phyloP scores from a whole-genome alignment of 164 flowering plant genomes.

The Houttuynia cordata region DNA sequence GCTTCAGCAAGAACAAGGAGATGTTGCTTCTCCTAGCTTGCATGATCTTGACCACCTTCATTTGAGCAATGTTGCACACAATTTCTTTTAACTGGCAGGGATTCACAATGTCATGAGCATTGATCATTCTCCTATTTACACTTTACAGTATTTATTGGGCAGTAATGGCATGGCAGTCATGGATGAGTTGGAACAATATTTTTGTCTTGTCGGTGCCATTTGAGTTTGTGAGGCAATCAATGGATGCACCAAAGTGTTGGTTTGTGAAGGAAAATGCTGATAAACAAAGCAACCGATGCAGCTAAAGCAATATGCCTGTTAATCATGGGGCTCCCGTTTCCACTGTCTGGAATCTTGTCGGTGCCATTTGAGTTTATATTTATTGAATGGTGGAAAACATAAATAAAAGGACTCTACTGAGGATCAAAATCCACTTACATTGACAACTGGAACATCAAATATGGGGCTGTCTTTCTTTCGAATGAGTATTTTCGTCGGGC shows the following conservation, averaged over 20 bases:
- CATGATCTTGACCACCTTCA: constrained; percentile 41
- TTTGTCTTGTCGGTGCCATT: constrained; percentile 16
- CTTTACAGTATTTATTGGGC: constrained; percentile 13
- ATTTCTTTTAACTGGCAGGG: constrained; percentile 51
- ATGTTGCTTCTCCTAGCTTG: constrained; percentile 5
- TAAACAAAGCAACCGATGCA: constrained; percentile 43
- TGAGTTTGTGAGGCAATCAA: constrained; percentile 19
- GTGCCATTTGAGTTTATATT: no score
- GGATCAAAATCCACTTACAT: no score
- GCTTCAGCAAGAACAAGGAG: constrained; percentile 67
- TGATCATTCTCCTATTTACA: constrained; percentile 46
- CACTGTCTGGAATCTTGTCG: no score
- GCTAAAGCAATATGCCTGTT: no score
- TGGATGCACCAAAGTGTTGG: constrained; percentile 29
- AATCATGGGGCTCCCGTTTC: no score
- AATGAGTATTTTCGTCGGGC: no score
- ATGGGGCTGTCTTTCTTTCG: no score
- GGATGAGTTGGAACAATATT: constrained; percentile 14
- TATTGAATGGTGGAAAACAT: no score
- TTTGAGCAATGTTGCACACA: constrained; percentile 43
- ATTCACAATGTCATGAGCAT: constrained; percentile 48
- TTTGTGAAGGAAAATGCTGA: constrained; percentile 12
- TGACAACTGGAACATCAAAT: no score
- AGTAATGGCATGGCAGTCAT: constrained; percentile 7
- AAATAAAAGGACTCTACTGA: no score